Base-by-base conservation (phyloP, 192 early-diverging fungal species). In the Podila clonocystis region DNA sequence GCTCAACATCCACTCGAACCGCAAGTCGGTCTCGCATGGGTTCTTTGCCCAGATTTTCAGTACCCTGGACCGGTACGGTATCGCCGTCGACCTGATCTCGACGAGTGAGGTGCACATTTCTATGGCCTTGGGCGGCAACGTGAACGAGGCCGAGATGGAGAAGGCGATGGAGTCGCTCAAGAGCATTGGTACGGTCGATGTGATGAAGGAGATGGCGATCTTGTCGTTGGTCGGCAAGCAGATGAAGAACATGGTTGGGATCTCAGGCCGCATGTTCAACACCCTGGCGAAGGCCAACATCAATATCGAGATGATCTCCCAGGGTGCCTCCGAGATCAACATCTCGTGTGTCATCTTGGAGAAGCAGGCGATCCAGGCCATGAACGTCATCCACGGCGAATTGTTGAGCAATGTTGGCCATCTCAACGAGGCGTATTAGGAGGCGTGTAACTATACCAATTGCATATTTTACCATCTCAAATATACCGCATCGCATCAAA, bases 291-390 rank as follows among this genome's bases (percentile, higher is more conserved):
- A 89, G 59, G 90, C 93, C 55, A 85, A 89, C 67, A 92, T 99
- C 72, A 99, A 99, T 77, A 98, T 99, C 78, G 98, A 99, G 84
- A 99, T 99, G 98, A 99, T 99, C 60, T 96, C 94, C 19, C 98
- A 99, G 85, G 98, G 98, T 45, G 95, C 98, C 4, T 94, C 93
- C 12, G 98, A 99, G 84, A 98, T 99, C 78, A 99, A 99, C 82
- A 99, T 99, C 71, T 95, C 93, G 24, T 99, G 98, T 70, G 96
- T 99, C 11, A 96, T 99, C 82, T 89, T 93, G 33, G 91, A 94
- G 64, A 62, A 82, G 65, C 88, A 88, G 52, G 91, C 95, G 3
- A 77, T 87, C 6, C 82, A 80, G 11, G 98, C 98, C 6, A 83
- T 99, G 71, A 87, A 89, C 36, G 95, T 94, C n/a, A 94, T 99